Evolutionary conservation across 495 filamentous ascomycete genomes (phyloP).

Genomic region (Aspergillus asperescens): DNA sequence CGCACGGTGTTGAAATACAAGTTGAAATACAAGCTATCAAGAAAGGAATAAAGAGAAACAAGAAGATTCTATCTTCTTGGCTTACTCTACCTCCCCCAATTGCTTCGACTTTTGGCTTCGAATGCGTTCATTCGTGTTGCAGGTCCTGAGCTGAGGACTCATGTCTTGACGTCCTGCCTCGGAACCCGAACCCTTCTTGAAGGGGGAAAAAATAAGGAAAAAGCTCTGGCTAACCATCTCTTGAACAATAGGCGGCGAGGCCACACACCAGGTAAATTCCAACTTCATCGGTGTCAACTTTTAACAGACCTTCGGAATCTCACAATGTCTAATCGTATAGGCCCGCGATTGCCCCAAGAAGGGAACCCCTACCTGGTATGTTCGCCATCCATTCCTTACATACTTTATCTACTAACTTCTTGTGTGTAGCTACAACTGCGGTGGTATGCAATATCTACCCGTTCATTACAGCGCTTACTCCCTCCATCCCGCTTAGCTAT

Average conservation of each 20-base stretch:
- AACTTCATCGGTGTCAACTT: constrained; percentile 4
- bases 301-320: constrained; percentile 9
- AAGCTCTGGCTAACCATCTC: constrained; percentile 22
- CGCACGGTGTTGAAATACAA: neutral
- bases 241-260: constrained; percentile 59
- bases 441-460: constrained; percentile 47
- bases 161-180: neutral
- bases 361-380: constrained; percentile 84
- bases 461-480: neutral
- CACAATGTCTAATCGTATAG: constrained; percentile 38
- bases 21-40: neutral
- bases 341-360: constrained; percentile 94
- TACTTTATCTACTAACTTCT: constrained; percentile 24
- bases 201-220: no score
- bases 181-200: neutral
- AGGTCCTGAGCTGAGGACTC: neutral
- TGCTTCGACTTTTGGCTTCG: constrained; percentile 1
- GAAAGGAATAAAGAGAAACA: constrained; percentile 1
- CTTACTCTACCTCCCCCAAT: constrained; percentile 10
- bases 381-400: constrained; percentile 12
- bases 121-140: neutral
- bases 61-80: neutral
- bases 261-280: constrained; percentile 59
- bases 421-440: constrained; percentile 66
- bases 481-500: neutral